A percentile compares a stretch with the other conserved stretches of the same genome.
Conservation (phyloP, 768 basidiomycete species). For the Leccinum pellstonianum region DNA sequence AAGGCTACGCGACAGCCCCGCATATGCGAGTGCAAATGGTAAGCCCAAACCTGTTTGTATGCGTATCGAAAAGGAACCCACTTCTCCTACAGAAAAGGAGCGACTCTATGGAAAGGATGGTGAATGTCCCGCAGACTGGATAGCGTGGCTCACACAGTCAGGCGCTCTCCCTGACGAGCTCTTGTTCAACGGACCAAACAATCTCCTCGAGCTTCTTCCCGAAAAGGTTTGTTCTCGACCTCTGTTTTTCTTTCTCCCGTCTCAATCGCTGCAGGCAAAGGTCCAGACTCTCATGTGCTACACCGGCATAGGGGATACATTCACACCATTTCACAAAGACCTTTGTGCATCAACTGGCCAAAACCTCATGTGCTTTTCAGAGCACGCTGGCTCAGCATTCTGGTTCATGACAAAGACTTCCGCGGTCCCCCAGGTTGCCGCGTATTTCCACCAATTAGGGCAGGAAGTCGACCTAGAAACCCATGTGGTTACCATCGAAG, state of each 20-base stretch:
- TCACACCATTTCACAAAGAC: constrained; percentile 84
- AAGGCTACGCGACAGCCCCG: constrained; percentile 36
- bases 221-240: constrained; percentile 40
- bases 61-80: background rate
- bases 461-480: constrained; percentile 67
- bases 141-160: constrained; percentile 51
- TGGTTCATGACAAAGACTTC: constrained; percentile 84
- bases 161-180: constrained; percentile 52
- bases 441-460: constrained; percentile 53
- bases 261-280: constrained; percentile 40
- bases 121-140: constrained; percentile 66
- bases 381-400: constrained; percentile 67
- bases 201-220: constrained; percentile 59
- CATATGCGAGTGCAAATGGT: constrained; percentile 42
- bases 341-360: constrained; percentile 82
- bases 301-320: constrained; percentile 77
- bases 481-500: constrained; percentile 58
- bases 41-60: constrained; percentile 4
- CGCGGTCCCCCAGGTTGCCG: constrained; percentile 50
- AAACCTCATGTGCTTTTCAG: constrained; percentile 83
- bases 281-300: constrained; percentile 88
- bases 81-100: constrained; percentile 44
- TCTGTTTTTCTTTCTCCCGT: background rate
- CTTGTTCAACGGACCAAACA: constrained; percentile 51
- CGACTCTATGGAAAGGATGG: constrained; percentile 79